phyloP scores from a whole-genome alignment of 2,329 filamentous ascomycete genomes.

The Furcasterigmium furcatum region DNA sequence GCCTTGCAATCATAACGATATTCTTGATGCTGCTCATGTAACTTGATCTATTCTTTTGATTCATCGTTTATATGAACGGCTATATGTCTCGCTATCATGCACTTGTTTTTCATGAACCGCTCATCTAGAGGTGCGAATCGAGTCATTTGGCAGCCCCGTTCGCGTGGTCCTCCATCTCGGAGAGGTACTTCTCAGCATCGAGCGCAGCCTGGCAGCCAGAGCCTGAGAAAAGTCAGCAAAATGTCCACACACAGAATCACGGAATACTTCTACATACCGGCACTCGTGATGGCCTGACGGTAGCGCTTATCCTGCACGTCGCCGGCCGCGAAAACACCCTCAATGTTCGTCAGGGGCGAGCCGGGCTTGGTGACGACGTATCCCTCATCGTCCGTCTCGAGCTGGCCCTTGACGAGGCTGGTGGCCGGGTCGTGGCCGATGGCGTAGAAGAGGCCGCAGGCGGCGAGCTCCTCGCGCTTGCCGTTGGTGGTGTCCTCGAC shows the following conservation, averaged over 20 bases:
- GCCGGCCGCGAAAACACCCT: slow-evolving; percentile 93
- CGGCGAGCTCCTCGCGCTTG: slow-evolving; percentile 77
- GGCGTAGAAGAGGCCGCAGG: slow-evolving; percentile 94
- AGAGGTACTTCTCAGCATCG: slow-evolving; percentile 90
- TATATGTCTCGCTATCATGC: not conserved
- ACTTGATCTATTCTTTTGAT: not conserved
- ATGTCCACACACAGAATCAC: not conserved
- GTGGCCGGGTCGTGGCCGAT: slow-evolving; percentile 96
- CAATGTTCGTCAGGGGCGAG: slow-evolving; percentile 80
- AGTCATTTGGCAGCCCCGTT: slow-evolving; percentile 12
- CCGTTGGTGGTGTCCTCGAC: slow-evolving; percentile 78
- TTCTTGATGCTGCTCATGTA: too few species aligned
- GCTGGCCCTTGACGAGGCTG: slow-evolving; percentile 81
- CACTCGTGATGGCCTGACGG: slow-evolving; percentile 95
- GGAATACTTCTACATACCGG: slow-evolving; percentile 58
- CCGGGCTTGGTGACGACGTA: slow-evolving; percentile 90
- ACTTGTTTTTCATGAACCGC: not conserved
- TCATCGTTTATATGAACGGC: not conserved
- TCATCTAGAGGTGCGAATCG: slow-evolving; percentile 9
- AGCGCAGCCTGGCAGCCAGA: slow-evolving; percentile 94
- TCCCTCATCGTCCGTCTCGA: slow-evolving; percentile 84
- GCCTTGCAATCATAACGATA: too few species aligned
- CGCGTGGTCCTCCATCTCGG: slow-evolving; percentile 61
- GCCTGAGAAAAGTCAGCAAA: slow-evolving; percentile 44
- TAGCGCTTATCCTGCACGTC: slow-evolving; percentile 99